Evolutionary conservation across 2,329 filamentous ascomycete genomes (phyloP), one percentile per base, ranked within the genome.

Genomic region (Diaporthe destruens): DNA sequence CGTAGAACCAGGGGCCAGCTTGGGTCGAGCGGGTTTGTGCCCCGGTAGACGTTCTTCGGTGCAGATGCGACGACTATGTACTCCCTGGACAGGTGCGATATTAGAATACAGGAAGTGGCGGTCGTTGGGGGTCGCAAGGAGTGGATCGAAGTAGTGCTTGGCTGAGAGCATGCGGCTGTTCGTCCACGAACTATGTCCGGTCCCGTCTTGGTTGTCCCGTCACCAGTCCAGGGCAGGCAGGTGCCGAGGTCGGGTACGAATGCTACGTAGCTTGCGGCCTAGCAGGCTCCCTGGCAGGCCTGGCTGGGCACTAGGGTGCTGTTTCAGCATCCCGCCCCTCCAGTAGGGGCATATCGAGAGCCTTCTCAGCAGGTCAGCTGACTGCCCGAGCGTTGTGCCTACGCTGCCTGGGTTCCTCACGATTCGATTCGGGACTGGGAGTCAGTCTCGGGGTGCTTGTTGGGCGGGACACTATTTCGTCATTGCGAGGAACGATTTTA

Each of bases 311-410:
- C 61, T 18, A 16, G 61, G 61, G 47, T 39, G 44, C 32, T 53
- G 61, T 66, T 66, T 66, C 61, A 66, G 47, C 61, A 39, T 51
- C 14, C 29, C 44, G 61, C 44, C 29, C 61, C 6, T 34, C 25
- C 56, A 3, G n/a, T 44, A 29, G 2, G 34, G 32, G 32, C 39
- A 3, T 9, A 29, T 61, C 16, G 36, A 16, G 32, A 20, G n/a
- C 44, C 34, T 25, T 70, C 32, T 61, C 29, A 25, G 14, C 34
- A 36, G 44, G 47, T 61, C 68, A 61, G 55, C 68, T 70, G 68
- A 70, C 68, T 61, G 32, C n/a, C 68, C 54, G 55, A 61, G 29
- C 29, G 29, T 5, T 29, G 29, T 29, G 29, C 29, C 29, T 29
- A 29, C 68, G 54, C 32, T 29, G 49, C 23, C 55, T 51, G 36